Percentiles rank a stretch among this genome's conserved stretches.
Evolutionary conservation across 257 asterid genomes (phyloP).

Genomic region (Solanum commersonii): DNA sequence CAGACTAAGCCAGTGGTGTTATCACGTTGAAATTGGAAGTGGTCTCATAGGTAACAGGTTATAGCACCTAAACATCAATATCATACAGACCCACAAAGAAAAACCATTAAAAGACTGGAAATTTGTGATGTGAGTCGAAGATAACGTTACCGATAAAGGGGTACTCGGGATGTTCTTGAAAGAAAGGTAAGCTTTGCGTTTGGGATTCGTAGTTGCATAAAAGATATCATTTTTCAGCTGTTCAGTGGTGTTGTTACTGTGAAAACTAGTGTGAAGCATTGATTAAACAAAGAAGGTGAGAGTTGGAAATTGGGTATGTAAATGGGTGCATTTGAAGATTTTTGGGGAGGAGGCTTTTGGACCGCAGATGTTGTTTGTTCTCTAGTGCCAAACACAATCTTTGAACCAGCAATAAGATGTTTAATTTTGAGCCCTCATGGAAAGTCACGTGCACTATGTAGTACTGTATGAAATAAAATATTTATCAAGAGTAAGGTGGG

Average conservation of each 20-base stretch:
- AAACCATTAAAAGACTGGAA: not conserved
- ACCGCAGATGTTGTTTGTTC: conserved; percentile 2
- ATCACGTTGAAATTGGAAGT: not conserved
- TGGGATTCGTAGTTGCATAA: not conserved
- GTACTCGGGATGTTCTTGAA: not conserved
- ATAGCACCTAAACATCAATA: not conserved
- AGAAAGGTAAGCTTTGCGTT: not conserved
- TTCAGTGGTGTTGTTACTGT: not conserved
- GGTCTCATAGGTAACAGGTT: not conserved
- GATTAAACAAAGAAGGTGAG: not conserved
- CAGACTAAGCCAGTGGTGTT: not conserved
- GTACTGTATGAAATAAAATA: not conserved
- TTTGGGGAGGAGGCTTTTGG: not conserved
- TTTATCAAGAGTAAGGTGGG: not conserved
- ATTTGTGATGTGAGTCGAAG: not conserved
- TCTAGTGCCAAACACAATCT: not conserved
- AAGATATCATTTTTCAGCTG: conserved; percentile 1
- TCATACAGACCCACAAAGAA: not conserved
- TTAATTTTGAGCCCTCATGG: not conserved
- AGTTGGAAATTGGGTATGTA: not conserved
- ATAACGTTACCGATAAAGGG: not conserved
- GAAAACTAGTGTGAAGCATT: not conserved
- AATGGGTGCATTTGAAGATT: not conserved
- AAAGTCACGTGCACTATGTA: not conserved
- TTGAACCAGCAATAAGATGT: not conserved